Evolutionary conservation across 192 early-diverging fungal species (phyloP), one percentile per base, ranked within the genome.

Genomic region (Diversispora epigaea): DNA sequence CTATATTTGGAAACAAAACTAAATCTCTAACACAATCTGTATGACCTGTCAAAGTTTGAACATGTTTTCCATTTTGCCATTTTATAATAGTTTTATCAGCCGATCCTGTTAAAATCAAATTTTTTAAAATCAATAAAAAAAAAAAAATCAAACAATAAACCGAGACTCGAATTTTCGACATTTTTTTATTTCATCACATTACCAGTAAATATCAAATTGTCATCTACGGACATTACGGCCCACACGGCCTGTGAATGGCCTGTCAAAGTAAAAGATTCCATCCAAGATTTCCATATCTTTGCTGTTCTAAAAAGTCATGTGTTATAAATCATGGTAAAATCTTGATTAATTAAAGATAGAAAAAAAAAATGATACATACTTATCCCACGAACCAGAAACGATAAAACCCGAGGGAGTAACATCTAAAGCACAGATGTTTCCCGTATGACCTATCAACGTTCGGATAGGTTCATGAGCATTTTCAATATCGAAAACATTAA

Each of bases 331-430:
- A 44, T 70, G 15, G 56, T 57, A 4, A n/a, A 58, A n/a, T 40
- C 11, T 45, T 57, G 6, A 17, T 32, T 22, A 45, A 0, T 15
- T 44, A 40, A 25, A 45, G 6, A 41, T 11, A 19, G 21, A 5
- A 10, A 45, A 60, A 43, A 41, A 25, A 17, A 4, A 75, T 60
- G 2, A 25, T 11, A 76, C 81, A 76, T 80, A 95, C 93, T 89
- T 91, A 86, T 99, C 98, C 98, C 97, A 98, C 7, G 95, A 97
- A n/a, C 96, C 98, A 22, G 95, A 96, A 19, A 98, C 88, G 21
- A 99, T 80, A 21, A 87, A 81, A 17, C 87, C 90, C 25, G 85
- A 83, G 0, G 81, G 75, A 4, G 89, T 85, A 3, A 87, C 84
- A 8, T 82, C 87, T 22, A 99, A 81, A 0, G 91, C 85, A 77